Evolutionary conservation across 306 rosid species (phyloP).

Genomic region (Cucurbita ficifolia): DNA sequence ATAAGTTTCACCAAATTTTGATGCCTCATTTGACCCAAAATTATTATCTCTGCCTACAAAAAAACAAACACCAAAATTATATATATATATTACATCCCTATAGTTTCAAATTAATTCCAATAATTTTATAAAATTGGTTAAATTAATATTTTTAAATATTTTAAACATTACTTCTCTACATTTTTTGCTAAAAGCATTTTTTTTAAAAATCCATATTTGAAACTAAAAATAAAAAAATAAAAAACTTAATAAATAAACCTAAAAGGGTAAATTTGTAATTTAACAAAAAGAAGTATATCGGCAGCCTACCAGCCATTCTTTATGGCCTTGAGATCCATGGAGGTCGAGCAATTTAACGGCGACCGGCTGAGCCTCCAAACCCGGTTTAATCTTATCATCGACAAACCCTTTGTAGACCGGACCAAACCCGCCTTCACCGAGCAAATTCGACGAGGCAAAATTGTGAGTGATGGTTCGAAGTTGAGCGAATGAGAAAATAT

Average conservation of each 20-base stretch:
- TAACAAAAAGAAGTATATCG: no score
- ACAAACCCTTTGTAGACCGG: constrained; percentile 75
- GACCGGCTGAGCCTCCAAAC: constrained; percentile 60
- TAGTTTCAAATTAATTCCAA: not conserved
- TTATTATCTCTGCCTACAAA: constrained; percentile 58
- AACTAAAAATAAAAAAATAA: no score
- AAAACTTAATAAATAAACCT: no score
- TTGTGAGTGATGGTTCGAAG: constrained; percentile 42
- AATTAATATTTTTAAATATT: no score
- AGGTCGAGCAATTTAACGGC: constrained; percentile 72
- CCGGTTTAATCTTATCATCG: constrained; percentile 37
- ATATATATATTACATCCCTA: no score
- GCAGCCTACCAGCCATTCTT: constrained; percentile 67
- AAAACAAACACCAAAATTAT: no score
- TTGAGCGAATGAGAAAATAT: constrained; percentile 49
- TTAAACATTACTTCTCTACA: no score
- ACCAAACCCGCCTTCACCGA: constrained; percentile 91
- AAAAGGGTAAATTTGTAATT: not conserved
- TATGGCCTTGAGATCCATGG: constrained; percentile 77
- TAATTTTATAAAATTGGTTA: not conserved
- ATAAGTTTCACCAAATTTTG: constrained; percentile 72
- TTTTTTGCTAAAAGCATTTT: no score
- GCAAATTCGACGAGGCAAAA: constrained; percentile 50
- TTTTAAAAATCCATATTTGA: no score
- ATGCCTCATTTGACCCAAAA: constrained; percentile 82